phyloP scores from a whole-genome alignment of 768 basidiomycete species.

The Tulasnella sp. region DNA sequence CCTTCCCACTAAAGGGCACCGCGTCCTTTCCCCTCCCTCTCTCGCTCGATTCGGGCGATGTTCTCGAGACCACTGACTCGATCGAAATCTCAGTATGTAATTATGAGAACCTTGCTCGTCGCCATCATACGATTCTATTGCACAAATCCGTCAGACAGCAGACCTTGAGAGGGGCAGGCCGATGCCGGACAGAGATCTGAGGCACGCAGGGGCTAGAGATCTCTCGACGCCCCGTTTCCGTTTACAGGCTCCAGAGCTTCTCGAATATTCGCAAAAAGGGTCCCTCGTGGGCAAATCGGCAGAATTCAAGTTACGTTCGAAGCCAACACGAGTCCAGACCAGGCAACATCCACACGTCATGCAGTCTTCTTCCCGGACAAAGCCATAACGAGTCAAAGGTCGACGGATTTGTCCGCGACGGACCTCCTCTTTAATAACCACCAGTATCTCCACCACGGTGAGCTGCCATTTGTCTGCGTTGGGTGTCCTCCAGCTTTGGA shows the following conservation, averaged over 20 bases:
- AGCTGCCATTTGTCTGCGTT: conserved; percentile 81
- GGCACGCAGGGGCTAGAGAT: not conserved
- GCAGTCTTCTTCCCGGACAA: not conserved
- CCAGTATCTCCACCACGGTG: conserved; percentile 61
- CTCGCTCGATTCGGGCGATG: not conserved
- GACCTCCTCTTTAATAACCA: conserved; percentile 37
- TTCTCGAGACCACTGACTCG: not conserved
- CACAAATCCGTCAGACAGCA: not conserved
- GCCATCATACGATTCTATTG: not conserved
- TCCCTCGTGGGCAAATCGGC: not conserved
- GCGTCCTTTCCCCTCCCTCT: not conserved
- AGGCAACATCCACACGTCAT: not conserved
- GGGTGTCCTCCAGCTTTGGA: conserved; percentile 90
- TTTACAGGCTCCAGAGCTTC: not conserved
- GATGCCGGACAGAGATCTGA: not conserved
- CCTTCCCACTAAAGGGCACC: not conserved
- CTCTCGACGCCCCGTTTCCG: not conserved
- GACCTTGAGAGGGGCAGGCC: not conserved
- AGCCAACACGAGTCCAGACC: not conserved
- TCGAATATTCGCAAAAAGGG: not conserved
- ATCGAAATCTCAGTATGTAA: not conserved
- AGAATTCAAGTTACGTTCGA: not conserved
- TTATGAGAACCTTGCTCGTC: not conserved
- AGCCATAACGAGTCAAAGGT: not conserved
- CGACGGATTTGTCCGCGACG: not conserved